phyloP scores from a whole-genome alignment of 106 monocot genomes.

The Allium fistulosum region DNA sequence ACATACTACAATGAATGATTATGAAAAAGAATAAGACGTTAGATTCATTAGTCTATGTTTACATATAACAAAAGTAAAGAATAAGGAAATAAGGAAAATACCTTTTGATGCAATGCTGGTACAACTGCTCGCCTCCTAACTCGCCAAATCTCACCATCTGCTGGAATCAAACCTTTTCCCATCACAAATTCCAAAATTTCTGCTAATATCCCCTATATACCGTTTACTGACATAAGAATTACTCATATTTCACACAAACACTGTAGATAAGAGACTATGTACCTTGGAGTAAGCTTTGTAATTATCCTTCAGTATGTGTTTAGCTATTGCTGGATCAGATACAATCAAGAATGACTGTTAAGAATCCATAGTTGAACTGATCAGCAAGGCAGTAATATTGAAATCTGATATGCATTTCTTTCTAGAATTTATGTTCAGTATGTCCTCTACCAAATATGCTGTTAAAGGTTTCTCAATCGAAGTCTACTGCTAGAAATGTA shows the following conservation, averaged over 20 bases:
- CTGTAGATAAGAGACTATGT: not conserved
- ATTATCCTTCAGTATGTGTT: constrained; percentile 85
- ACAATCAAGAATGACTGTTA: constrained; percentile 84
- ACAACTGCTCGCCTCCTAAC: constrained; percentile 75
- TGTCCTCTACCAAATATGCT: too few relatives aligned
- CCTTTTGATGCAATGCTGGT: constrained; percentile 95
- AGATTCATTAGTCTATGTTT: not conserved
- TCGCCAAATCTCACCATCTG: constrained; percentile 87
- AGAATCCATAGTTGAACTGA: not conserved
- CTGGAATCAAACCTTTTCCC: constrained; percentile 96
- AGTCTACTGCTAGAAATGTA: too few relatives aligned
- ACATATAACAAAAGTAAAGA: not conserved
- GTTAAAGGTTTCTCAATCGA: too few relatives aligned
- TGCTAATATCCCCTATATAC: constrained; percentile 69
- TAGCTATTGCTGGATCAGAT: constrained; percentile 82
- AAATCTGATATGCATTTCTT: too few relatives aligned
- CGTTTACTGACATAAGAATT: too few relatives aligned
- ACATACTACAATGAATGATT: constrained; percentile 51
- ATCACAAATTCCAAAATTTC: constrained; percentile 97
- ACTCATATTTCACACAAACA: not conserved
- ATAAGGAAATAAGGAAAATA: constrained; percentile 3
- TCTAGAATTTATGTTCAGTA: too few relatives aligned
- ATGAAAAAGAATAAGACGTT: not conserved
- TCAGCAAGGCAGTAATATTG: not conserved
- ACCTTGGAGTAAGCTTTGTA: constrained; percentile 96